These are phyloP conservation scores for Cadophora luteo-olivacea DNA, from an alignment of 2,329 filamentous ascomycete species.

Conservation along the genomic window DNA sequence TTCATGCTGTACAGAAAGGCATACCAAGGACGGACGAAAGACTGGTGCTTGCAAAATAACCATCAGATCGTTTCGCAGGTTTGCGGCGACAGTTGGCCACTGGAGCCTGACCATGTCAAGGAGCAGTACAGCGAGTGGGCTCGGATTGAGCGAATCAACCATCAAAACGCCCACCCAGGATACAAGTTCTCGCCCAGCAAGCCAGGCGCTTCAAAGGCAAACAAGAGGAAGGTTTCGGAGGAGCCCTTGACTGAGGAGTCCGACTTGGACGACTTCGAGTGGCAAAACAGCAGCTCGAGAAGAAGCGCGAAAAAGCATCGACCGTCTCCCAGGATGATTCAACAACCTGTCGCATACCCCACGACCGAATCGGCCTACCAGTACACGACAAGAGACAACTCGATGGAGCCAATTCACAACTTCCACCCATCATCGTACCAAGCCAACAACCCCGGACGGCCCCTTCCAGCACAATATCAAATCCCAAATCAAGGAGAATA, in stretches of 20 bases:
- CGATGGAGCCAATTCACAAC: slow-evolving; percentile 38
- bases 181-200: slow-evolving; percentile 96
- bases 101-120: slow-evolving; percentile 76
- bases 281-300: slow-evolving; percentile 45
- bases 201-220: slow-evolving; percentile 49
- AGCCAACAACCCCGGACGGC: slow-evolving; percentile 56
- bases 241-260: slow-evolving; percentile 49
- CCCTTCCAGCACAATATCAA: slow-evolving; percentile 53
- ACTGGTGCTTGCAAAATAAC: slow-evolving; percentile 83
- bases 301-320: slow-evolving; percentile 35
- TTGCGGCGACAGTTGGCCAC: slow-evolving; percentile 85
- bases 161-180: slow-evolving; percentile 81
- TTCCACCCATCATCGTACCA: slow-evolving; percentile 58
- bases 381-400: slow-evolving; percentile 41
- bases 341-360: slow-evolving; percentile 38
- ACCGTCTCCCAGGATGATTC: slow-evolving; percentile 27
- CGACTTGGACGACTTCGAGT: slow-evolving; percentile 55
- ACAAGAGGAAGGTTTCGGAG: slow-evolving; percentile 55
- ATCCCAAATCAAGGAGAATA: slow-evolving; percentile 55
- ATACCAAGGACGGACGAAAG: slow-evolving; percentile 85
- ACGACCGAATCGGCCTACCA: slow-evolving; percentile 42
- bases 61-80: slow-evolving; percentile 90
- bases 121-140: slow-evolving; percentile 81
- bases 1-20: slow-evolving; percentile 98
- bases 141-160: slow-evolving; percentile 81